These are phyloP conservation scores for Solanum bulbocastanum DNA, from an alignment of 257 asterid genomes.

Conservation along the genomic window DNA sequence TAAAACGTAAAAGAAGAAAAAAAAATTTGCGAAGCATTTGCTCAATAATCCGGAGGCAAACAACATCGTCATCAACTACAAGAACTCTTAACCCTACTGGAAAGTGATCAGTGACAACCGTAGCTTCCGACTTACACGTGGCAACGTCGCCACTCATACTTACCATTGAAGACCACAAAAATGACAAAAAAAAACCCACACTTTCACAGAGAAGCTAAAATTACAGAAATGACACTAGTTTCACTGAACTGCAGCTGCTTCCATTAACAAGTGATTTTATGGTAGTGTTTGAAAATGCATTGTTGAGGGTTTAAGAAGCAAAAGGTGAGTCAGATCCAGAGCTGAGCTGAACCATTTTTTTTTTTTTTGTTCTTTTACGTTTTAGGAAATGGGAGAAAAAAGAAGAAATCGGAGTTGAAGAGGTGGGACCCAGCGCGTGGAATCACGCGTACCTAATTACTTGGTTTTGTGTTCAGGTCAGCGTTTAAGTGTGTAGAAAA, in stretches of 20 bases:
- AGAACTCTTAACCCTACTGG: constrained; percentile 72
- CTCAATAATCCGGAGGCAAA: constrained; percentile 56
- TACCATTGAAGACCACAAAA: neutral
- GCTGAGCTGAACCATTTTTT: neutral
- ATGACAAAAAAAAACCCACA: neutral
- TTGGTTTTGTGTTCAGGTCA: too few species aligned
- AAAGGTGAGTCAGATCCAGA: neutral
- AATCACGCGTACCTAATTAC: too few species aligned
- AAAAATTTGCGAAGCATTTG: constrained; percentile 70
- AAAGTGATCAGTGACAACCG: constrained; percentile 48
- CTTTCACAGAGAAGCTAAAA: neutral
- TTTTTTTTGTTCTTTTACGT: too few species aligned
- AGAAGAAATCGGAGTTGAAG: too few species aligned
- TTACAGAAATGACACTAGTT: neutral
- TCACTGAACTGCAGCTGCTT: neutral
- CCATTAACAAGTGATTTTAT: neutral
- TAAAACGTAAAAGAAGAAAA: too few species aligned
- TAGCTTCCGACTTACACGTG: neutral
- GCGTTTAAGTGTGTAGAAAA: too few species aligned
- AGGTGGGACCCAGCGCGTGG: too few species aligned
- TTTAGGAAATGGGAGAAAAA: too few species aligned
- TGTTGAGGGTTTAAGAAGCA: neutral
- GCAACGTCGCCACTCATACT: neutral
- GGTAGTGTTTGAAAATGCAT: neutral
- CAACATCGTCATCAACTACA: constrained; percentile 65